Conservation (phyloP, 2,329 filamentous ascomycete genomes). For the Chaetomium olivaceum region DNA sequence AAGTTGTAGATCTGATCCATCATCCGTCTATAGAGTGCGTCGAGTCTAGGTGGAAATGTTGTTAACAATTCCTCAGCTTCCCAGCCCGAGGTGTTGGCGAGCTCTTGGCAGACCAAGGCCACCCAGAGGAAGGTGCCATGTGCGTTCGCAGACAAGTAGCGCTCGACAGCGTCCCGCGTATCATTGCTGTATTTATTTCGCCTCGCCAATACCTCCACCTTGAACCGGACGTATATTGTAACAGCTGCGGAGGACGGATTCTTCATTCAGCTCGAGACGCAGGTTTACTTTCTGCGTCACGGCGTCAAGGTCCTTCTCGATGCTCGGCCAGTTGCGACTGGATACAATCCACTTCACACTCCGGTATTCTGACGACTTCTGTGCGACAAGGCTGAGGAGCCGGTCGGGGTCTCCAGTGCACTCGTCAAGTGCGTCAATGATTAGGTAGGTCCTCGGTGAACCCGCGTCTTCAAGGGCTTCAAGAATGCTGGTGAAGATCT, state of each 20-base stretch:
- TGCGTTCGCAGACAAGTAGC: slow-evolving; percentile 32
- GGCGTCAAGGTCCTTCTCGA: no score
- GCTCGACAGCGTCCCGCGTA: no score
- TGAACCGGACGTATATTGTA: no score
- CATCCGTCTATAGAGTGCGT: slow-evolving; percentile 22
- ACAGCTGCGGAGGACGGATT: no score
- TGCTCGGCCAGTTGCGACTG: no score
- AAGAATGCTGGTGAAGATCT: no score
- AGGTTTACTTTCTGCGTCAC: no score
- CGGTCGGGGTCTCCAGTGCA: slow-evolving; percentile 33
- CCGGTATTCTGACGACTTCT: background rate
- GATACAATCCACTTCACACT: no score
- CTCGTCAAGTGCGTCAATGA: slow-evolving; percentile 53
- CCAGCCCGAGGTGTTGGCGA: slow-evolving; percentile 30
- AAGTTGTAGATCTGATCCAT: slow-evolving; percentile 20
- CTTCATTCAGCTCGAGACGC: no score
- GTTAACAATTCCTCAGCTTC: slow-evolving; percentile 11
- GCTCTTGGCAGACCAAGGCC: slow-evolving; percentile 38
- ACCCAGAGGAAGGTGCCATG: slow-evolving; percentile 45
- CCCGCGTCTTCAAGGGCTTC: no score
- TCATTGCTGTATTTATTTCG: no score
- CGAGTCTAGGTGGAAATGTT: slow-evolving; percentile 22
- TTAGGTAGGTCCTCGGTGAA: slow-evolving; percentile 37
- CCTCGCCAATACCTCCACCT: no score
- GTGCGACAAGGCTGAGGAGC: background rate